These are phyloP conservation scores for Fermentozyma sake DNA, from an alignment of 1,139 yeast species.

Conservation along the genomic window DNA sequence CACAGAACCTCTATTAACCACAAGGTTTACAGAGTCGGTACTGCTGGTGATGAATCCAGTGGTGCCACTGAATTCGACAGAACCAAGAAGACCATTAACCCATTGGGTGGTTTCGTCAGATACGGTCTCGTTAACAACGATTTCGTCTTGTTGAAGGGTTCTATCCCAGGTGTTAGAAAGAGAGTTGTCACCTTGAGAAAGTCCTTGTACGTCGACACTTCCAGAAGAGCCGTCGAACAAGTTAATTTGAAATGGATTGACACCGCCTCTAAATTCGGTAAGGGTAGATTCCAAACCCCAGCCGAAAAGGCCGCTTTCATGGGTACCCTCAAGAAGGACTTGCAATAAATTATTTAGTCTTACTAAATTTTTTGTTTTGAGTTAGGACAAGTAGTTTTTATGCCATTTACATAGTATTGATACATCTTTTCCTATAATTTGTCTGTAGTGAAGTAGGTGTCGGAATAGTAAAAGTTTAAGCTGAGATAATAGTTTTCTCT, in stretches of 20 bases:
- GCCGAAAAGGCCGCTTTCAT: constrained; percentile 99
- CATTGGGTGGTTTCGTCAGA: constrained; percentile 99
- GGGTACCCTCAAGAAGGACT: constrained; percentile 99
- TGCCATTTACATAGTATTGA: no score
- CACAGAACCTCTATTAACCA: constrained; percentile 99
- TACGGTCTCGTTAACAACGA: constrained; percentile 98
- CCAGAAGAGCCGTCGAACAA: constrained; percentile 96
- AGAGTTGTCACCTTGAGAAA: constrained; percentile 98
- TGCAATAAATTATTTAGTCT: constrained; percentile 17
- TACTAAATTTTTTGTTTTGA: neutral
- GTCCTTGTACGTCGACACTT: constrained; percentile 95
- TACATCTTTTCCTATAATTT: no score
- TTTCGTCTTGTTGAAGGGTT: constrained; percentile 96
- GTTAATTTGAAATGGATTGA: constrained; percentile 99
- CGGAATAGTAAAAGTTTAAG: no score
- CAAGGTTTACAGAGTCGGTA: constrained; percentile 99
- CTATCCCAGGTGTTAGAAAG: constrained; percentile 99
- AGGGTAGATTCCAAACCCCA: constrained; percentile 99
- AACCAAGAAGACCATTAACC: constrained; percentile 98
- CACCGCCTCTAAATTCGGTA: constrained; percentile 99
- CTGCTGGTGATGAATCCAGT: constrained; percentile 88
- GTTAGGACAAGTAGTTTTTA: no score
- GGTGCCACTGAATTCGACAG: constrained; percentile 99
- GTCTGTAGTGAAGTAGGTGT: no score
- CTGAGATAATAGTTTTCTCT: no score